These are phyloP conservation scores for Backusella liffmaniae DNA, from an alignment of 192 early-diverging fungal species.

Conservation along the genomic window DNA sequence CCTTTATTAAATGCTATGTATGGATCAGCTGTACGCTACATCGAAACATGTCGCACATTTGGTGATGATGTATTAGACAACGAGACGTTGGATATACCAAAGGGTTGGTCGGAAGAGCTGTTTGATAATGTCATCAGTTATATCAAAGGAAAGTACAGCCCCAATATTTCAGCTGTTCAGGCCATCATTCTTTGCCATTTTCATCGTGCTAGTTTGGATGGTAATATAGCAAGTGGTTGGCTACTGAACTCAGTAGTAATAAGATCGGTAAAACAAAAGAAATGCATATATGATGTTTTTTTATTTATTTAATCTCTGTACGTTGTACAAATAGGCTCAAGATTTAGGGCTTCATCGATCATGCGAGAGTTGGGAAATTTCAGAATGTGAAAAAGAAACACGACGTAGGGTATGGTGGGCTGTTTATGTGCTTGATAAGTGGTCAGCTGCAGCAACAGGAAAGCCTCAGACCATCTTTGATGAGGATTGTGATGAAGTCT, in stretches of 20 bases:
- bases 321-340: conserved; percentile 46
- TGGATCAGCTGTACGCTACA: conserved; percentile 29
- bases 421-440: conserved; percentile 67
- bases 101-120: conserved; percentile 25
- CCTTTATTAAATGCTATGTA: conserved; percentile 30
- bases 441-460: conserved; percentile 62
- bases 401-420: conserved; percentile 78
- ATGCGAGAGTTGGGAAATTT: conserved; percentile 50
- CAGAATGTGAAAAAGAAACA: conserved; percentile 58
- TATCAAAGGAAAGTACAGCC: conserved; percentile 14
- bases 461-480: conserved; percentile 49
- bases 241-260: conserved; percentile 19
- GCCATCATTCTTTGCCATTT: conserved; percentile 30
- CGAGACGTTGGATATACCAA: conserved; percentile 15
- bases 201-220: conserved; percentile 26
- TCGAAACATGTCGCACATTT: conserved; percentile 23
- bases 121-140: conserved; percentile 26
- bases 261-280: not conserved
- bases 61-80: conserved; percentile 9
- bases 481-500: conserved; percentile 33
- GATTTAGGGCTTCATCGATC: conserved; percentile 77
- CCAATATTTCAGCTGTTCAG: conserved; percentile 22
- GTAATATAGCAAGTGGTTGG: conserved; percentile 21
- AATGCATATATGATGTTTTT: not conserved
- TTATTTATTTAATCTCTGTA: too few relatives aligned